These are phyloP conservation scores for Lanzia echinophila DNA, from an alignment of 2,329 filamentous ascomycete species.

Conservation along the genomic window DNA sequence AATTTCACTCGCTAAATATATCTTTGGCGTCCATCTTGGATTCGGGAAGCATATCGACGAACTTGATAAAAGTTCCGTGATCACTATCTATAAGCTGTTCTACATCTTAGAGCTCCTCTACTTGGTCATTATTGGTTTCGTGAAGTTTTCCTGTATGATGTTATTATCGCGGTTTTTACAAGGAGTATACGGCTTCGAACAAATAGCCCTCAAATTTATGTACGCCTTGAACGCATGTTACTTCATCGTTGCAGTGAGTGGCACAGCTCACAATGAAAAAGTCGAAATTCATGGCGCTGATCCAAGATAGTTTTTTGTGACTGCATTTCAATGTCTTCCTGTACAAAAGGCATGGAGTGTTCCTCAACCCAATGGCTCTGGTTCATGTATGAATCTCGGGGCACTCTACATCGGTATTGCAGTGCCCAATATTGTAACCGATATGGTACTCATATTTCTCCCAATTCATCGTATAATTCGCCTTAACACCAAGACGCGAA, in stretches of 20 bases:
- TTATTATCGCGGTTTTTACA: too few relatives aligned
- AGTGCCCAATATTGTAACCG: not conserved
- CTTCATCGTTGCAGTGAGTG: not conserved
- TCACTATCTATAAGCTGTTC: not conserved
- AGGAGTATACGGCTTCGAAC: too few relatives aligned
- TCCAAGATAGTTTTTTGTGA: not conserved
- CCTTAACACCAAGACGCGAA: not conserved
- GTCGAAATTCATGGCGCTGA: not conserved
- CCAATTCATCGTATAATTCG: not conserved
- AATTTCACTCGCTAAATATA: too few relatives aligned
- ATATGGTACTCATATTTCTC: not conserved
- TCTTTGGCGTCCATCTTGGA: not conserved
- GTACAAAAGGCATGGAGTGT: not conserved
- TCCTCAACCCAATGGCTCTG: not conserved
- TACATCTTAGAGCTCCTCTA: not conserved
- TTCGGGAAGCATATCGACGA: not conserved
- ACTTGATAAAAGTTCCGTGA: not conserved
- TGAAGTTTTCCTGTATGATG: not conserved
- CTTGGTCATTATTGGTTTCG: not conserved
- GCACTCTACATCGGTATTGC: not conserved
- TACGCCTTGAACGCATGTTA: not conserved
- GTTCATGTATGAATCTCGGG: not conserved
- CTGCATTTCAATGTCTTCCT: not conserved
- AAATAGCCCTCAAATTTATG: not conserved
- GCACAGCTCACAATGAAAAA: not conserved